Evolutionary conservation across 1,284 basidiomycete species (phyloP).

Genomic region (Athelia sp.): DNA sequence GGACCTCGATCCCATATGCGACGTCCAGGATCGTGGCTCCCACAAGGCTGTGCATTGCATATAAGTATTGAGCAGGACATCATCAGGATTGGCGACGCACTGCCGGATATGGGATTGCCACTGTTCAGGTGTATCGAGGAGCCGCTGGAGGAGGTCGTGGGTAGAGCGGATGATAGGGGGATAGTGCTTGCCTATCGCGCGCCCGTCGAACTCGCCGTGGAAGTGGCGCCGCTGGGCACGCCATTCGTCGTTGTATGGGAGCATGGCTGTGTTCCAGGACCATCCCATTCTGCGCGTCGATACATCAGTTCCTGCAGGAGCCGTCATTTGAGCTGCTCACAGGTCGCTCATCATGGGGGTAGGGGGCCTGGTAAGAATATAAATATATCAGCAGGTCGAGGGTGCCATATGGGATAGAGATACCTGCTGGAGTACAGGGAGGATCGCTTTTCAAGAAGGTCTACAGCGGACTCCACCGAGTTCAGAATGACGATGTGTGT

Average conservation of each 20-base stretch:
- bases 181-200: slow-evolving; percentile 15
- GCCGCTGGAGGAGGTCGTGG: slow-evolving; percentile 15
- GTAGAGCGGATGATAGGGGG: slow-evolving; percentile 12
- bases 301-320: too few relatives aligned
- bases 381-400: too few relatives aligned
- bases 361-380: too few relatives aligned
- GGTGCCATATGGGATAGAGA: slow-evolving; percentile 1
- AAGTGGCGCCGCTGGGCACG: slow-evolving; percentile 13
- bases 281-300: slow-evolving; percentile 19
- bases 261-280: slow-evolving; percentile 10
- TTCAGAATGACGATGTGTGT: slow-evolving; percentile 33
- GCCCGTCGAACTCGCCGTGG: slow-evolving; percentile 11
- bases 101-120: slow-evolving; percentile 19
- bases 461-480: slow-evolving; percentile 26
- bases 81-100: slow-evolving; percentile 12
- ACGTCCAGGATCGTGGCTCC: slow-evolving; percentile 7
- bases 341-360: too few relatives aligned
- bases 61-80: too few relatives aligned
- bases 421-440: slow-evolving; percentile 36
- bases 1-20: slow-evolving; percentile 9
- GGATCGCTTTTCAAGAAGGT: slow-evolving; percentile 35
- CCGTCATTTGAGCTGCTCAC: too few relatives aligned
- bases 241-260: slow-evolving; percentile 12
- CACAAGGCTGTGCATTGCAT: slow-evolving; percentile 13
- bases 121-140: slow-evolving; percentile 22